phyloP scores from a whole-genome alignment of 2,329 filamentous ascomycete species.

The Microsporum canis region DNA sequence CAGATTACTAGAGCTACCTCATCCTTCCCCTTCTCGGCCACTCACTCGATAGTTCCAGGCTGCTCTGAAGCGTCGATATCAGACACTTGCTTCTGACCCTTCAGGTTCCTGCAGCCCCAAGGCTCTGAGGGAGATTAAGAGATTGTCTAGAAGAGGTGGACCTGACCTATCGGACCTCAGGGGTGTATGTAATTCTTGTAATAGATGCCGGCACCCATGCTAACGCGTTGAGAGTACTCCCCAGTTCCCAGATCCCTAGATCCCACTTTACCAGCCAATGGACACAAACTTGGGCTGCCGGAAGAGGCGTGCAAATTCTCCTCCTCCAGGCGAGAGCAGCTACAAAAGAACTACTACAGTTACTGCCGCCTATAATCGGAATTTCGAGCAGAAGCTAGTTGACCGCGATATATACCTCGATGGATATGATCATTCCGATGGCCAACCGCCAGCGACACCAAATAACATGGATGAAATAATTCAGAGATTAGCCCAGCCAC shows the following conservation, averaged over 20 bases:
- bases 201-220: too few relatives aligned
- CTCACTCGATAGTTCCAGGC: constrained; percentile 10
- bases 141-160: not conserved
- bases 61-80: constrained; percentile 6
- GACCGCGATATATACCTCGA: not conserved
- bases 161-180: not conserved
- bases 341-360: not conserved
- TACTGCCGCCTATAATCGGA: not conserved
- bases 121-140: not conserved
- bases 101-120: not conserved
- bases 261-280: too few relatives aligned
- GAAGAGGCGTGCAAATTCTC: too few relatives aligned
- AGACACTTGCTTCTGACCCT: constrained; percentile 3
- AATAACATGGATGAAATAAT: not conserved
- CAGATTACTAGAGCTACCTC: too few relatives aligned
- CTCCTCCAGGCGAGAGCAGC: too few relatives aligned
- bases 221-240: too few relatives aligned
- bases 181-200: not conserved
- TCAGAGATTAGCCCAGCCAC: not conserved
- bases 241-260: too few relatives aligned
- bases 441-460: not conserved
- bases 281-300: too few relatives aligned
- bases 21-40: not conserved
- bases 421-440: not conserved
- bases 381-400: not conserved